phyloP scores from a whole-genome alignment of 805 yeast species.

The Priceomyces castillae region DNA sequence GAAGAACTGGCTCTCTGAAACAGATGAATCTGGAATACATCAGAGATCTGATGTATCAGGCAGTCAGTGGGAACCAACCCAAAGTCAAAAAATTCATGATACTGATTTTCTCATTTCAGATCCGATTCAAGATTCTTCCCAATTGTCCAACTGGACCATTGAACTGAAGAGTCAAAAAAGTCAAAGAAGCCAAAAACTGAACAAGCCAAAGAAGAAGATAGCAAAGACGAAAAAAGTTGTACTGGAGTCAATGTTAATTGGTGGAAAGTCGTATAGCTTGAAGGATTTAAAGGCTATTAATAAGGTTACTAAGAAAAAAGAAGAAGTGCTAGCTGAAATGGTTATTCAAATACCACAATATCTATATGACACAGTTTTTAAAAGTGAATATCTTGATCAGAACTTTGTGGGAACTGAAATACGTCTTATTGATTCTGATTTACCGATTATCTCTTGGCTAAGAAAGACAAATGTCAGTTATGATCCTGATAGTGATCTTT shows the following conservation, averaged over 20 bases:
- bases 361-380: constrained; percentile 23
- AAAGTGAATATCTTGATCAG: constrained; percentile 17
- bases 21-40: constrained; percentile 10
- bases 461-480: constrained; percentile 50
- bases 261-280: constrained; percentile 14
- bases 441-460: constrained; percentile 52
- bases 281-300: constrained; percentile 37
- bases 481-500: constrained; percentile 47
- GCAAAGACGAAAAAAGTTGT: constrained; percentile 2
- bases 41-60: constrained; percentile 1
- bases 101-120: constrained; percentile 6
- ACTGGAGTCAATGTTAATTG: constrained; percentile 1
- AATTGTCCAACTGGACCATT: neutral
- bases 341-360: constrained; percentile 38
- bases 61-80: constrained; percentile 1
- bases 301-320: constrained; percentile 41
- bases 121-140: constrained; percentile 11
- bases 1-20: constrained; percentile 23
- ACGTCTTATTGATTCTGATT: constrained; percentile 17
- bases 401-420: constrained; percentile 22
- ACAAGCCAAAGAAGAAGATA: neutral
- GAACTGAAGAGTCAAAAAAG: neutral
- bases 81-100: neutral
- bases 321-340: constrained; percentile 52
- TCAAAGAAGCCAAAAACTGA: neutral